Conservation (phyloP, 1,139 yeast species). For the Hemisphaericaspora xylanilytica region DNA sequence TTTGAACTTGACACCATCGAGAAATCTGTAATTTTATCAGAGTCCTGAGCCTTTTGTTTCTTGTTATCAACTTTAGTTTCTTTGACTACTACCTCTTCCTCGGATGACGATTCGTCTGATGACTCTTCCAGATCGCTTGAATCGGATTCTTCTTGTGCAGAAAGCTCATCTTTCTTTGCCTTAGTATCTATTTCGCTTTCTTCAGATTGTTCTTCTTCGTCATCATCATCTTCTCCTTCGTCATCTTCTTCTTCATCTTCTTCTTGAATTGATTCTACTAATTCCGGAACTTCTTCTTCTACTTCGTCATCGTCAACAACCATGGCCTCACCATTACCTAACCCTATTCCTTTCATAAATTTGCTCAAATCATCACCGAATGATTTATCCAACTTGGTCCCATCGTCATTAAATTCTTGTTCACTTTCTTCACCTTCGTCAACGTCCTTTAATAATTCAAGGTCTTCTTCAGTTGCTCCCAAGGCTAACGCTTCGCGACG, state of each 20-base stretch:
- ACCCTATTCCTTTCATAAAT: conserved; percentile 70
- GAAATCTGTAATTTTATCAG: conserved; percentile 49
- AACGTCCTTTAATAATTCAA: conserved; percentile 50
- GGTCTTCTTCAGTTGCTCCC: conserved; percentile 71
- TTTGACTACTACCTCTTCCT: conserved; percentile 17
- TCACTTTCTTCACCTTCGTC: conserved; percentile 58
- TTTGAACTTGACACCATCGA: conserved; percentile 57
- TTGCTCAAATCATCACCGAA: conserved; percentile 58
- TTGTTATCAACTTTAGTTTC: conserved; percentile 19
- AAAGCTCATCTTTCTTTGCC: too few species aligned
- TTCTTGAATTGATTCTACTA: conserved; percentile 25
- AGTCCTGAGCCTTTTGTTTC: conserved; percentile 16
- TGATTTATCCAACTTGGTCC: conserved; percentile 39
- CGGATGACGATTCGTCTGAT: conserved; percentile 6
- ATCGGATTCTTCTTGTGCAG: conserved; percentile 17
- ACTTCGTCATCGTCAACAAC: conserved; percentile 36
- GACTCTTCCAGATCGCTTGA: conserved; percentile 11
- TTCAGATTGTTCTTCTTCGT: conserved; percentile 19
- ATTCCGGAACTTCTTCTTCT: conserved; percentile 27
- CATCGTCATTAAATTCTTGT: conserved; percentile 51
- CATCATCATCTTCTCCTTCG: conserved; percentile 14
- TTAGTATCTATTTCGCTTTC: too few species aligned
- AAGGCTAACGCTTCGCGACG: conserved; percentile 67
- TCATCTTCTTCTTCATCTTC: conserved; percentile 25
- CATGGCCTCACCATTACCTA: conserved; percentile 41